Evolutionary conservation across 306 rosid genomes (phyloP).

Genomic region (Bauhinia variegata): DNA sequence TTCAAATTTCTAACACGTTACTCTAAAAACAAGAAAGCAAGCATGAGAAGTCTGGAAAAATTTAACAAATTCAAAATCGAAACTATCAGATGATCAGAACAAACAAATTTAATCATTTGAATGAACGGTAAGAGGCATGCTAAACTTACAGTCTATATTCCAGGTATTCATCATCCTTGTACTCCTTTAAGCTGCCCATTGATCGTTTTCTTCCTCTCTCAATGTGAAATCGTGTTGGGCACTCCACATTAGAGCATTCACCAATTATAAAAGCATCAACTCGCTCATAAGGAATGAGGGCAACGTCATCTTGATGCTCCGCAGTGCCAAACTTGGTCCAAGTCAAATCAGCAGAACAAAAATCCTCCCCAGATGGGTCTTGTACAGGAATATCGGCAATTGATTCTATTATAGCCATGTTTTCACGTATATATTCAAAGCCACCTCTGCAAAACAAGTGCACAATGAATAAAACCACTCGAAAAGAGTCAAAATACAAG

Average conservation of each 20-base stretch:
- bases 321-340: slow-evolving; percentile 85
- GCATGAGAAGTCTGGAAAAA: slow-evolving; percentile 11
- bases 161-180: slow-evolving; percentile 86
- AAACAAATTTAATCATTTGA: not conserved
- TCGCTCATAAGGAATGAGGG: slow-evolving; percentile 83
- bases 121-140: slow-evolving; percentile 27
- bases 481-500: not conserved
- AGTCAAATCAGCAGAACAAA: slow-evolving; percentile 72
- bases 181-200: slow-evolving; percentile 80
- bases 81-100: slow-evolving; percentile 5
- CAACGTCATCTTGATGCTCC: slow-evolving; percentile 83
- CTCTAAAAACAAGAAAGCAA: not conserved
- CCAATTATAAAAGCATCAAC: slow-evolving; percentile 90
- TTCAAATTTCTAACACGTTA: not conserved
- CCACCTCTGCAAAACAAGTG: slow-evolving; percentile 28
- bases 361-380: slow-evolving; percentile 86
- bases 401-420: slow-evolving; percentile 77
- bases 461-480: not conserved
- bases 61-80: slow-evolving; percentile 1
- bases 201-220: slow-evolving; percentile 79
- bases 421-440: not conserved
- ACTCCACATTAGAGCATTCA: slow-evolving; percentile 78
- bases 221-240: slow-evolving; percentile 85
- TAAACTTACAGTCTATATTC: slow-evolving; percentile 84
- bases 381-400: slow-evolving; percentile 68